phyloP scores from a whole-genome alignment of 805 yeast species.

The Metschnikowia shivogae region DNA sequence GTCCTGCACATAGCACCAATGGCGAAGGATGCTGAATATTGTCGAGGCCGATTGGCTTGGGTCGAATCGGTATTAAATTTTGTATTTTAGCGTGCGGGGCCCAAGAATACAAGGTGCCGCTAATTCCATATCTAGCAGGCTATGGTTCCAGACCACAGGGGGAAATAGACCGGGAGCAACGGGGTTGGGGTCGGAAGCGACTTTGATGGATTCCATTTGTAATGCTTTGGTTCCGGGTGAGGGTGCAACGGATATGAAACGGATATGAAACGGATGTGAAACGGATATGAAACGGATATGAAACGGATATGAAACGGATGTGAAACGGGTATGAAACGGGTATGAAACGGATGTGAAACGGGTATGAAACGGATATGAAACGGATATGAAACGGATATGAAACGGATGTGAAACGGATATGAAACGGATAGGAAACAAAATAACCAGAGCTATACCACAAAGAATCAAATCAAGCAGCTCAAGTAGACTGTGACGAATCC shows the following conservation, averaged over 20 bases:
- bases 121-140: slow-evolving; percentile 24
- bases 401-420: neutral
- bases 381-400: neutral
- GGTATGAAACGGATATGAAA: neutral
- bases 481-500: too few species aligned
- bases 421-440: neutral
- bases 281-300: neutral
- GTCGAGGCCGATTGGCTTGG: too few species aligned
- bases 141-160: slow-evolving; percentile 22
- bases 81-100: slow-evolving; percentile 1
- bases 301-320: neutral
- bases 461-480: too few species aligned
- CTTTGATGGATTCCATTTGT: too few species aligned
- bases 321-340: neutral
- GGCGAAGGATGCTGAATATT: too few species aligned
- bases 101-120: slow-evolving; percentile 17
- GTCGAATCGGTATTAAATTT: neutral
- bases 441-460: too few species aligned
- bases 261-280: neutral
- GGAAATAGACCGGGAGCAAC: slow-evolving; percentile 39
- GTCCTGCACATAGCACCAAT: neutral
- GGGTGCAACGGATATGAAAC: neutral
- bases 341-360: neutral
- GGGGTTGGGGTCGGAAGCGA: slow-evolving; percentile 19
- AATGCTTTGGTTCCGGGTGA: too few species aligned